Base-by-base conservation (phyloP, 108 stramenopile species). In the Nitzschia sp. region DNA sequence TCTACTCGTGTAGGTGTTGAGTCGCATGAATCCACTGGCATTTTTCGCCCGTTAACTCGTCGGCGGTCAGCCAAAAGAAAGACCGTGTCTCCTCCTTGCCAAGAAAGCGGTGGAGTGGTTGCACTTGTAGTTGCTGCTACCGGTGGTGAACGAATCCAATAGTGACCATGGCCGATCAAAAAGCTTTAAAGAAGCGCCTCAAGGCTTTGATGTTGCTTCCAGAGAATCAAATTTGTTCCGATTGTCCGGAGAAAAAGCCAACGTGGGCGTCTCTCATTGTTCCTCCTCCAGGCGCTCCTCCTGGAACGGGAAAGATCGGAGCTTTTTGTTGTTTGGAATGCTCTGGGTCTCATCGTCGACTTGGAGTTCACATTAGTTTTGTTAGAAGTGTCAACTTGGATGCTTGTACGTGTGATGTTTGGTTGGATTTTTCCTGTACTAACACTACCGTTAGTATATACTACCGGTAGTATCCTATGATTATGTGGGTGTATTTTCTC, bases 261-360 rank as follows among this genome's bases (percentile, higher is more conserved):
- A 88, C 92, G 41, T 99, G 98, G 98, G 97, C 97, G 2, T 95
- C 95, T 22, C 65, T 95, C 53, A 91, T 95, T 71, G 86, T 84
- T 7, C 86, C 91, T 38, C 89, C 94, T 14, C 91, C 94, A 3
- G 94, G 85, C 0, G 65, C 86, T 15, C 90, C 88, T 17, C 83
- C 84, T 20, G 88, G 87, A 37, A 75, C 88, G 0, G 68, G 85
- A 51, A 80, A 83, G 53, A 90, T 88, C 76, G 98, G 98, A 19
- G 87, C 97, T 22, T 98, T 99, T 81, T 93, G 94, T 65, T 99
- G 98, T 80, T 84, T 98, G 65, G 97, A 99, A 74, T 99, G 98
- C 75, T 95, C 95, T 48, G 97, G 97, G 42, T 93, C 94, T 41
- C 98, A 99, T 83, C 93, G 98, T 14, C 85, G 94, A 26, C 77